Percentiles rank a stretch among this genome's conserved stretches.
Evolutionary conservation across 208 protist species (phyloP).

Genomic region (Acanthamoeba sp.): DNA sequence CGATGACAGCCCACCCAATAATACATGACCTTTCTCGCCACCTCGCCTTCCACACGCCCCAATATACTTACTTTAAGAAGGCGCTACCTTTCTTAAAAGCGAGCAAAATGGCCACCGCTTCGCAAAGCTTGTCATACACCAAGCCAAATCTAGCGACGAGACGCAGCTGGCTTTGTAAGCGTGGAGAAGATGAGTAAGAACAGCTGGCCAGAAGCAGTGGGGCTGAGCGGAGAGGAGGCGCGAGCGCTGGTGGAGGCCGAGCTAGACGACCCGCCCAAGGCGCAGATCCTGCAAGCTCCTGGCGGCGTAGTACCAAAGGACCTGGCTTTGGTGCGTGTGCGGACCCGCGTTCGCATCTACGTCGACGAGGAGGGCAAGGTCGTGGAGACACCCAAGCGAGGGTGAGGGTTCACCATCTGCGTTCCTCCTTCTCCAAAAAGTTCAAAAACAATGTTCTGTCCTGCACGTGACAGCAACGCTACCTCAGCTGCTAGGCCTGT

Average conservation of each 20-base stretch:
- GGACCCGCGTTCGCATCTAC: neutral
- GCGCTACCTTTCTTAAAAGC: too few relatives aligned
- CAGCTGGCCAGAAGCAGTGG: neutral
- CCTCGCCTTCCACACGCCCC: too few relatives aligned
- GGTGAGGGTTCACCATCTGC: neutral
- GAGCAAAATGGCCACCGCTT: too few relatives aligned
- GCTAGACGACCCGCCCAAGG: neutral
- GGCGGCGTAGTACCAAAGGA: conserved; percentile 1
- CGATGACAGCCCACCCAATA: too few relatives aligned
- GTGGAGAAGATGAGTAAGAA: neutral
- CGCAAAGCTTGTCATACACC: too few relatives aligned
- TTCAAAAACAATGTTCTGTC: too few relatives aligned
- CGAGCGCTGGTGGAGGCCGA: neutral
- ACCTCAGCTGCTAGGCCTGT: too few relatives aligned
- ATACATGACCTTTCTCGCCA: too few relatives aligned
- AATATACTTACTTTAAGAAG: too few relatives aligned
- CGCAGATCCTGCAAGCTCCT: neutral
- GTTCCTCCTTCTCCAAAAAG: too few relatives aligned
- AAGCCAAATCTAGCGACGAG: too few relatives aligned
- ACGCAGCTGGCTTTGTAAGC: too few relatives aligned
- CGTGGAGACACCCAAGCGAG: neutral
- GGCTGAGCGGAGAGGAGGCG: neutral
- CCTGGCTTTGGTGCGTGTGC: neutral
- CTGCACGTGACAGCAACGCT: neutral
- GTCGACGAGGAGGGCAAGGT: neutral